Base-by-base conservation (phyloP, 2,329 filamentous ascomycete genomes). In the Apiospora saccharicola region DNA sequence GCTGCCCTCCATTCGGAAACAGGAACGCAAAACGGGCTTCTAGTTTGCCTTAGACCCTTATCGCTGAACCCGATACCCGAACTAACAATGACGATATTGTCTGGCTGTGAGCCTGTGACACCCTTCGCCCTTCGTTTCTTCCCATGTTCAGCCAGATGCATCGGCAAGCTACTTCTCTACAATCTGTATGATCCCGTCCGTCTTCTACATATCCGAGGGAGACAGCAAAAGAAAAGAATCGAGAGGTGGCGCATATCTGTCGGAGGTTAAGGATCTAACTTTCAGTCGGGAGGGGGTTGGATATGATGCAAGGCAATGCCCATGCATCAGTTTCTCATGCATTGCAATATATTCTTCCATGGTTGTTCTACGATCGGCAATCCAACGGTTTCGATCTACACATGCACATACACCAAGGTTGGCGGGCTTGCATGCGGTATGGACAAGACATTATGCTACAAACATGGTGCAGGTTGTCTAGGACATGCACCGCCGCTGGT, bases 271-370 rank as follows among this genome's bases (percentile, higher is more conserved):
- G 22, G 34, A 64, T 41, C 57, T 41, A 41, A 2, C 49, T 7
- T 37, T 30, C 7, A 34, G 26, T 10, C 37, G 53, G 53, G 37
- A 19, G 57, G 51, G 8, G 37, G 8, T 41, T 41, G 37, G 53
- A n/a, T 64, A 34, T 8, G 34, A 64, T 64, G 34, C 57, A 64
- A 41, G 30, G 57, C 34, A 0, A 64, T 64, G 57, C 57, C 26
- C 57, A 64, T 64, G 57, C 57, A 64, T 34, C 57, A 22, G 57
- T 64, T 10, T 37, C 57, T 64, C 57, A 64, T 64, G 57, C 57
- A 64, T 37, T 41, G 57, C 57, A 64, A 64, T 64, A 41, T 64
- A 64, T 41, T 12, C 13, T 41, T 10, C 57, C 57, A 41, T 41
- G 10, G 19, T 10, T 22, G 22, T 34, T 41, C 30, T 19, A 34